Evolutionary conservation across 176 grass and related monocot species (phyloP), one percentile per base, ranked within the genome.

Genomic region (Puya raimondii): DNA sequence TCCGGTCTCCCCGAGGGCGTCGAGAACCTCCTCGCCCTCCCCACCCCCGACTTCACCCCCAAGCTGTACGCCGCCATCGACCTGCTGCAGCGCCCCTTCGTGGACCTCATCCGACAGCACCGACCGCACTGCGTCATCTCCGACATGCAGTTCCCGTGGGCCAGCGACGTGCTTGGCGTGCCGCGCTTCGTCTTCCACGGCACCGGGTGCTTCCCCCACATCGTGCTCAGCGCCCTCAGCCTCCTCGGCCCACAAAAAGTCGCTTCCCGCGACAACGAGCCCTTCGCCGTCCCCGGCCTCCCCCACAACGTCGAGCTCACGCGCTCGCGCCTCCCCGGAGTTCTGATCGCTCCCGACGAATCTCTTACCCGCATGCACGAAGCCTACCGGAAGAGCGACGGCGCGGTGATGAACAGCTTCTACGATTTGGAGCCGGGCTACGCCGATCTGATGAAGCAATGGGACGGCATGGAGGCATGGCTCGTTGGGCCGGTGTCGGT

Each of bases 381-480:
- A 6, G 49, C 68, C 2, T 61, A 76, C 50, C 11, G 52, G 16
- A 69, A 49, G 66, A 82, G 78, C 78, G 83, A 71, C 23, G 83
- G 86, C 17, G 65, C 68, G 42, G 16, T 94, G 54, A 63, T 68
- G n/a, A 94, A 94, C 68, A 89, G 83, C 75, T 94, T 89, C 77
- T 51, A 71, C 54, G 83, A 84, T 15, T 61, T 94, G n/a, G 91
- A 89, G 63, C 63, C 51, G 15, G 83, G 82, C 27, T 94, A 82
- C 65, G 8, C 68, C 21, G 59, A 76, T 47, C 68, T 80, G 63
- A 52, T 75, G 51, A 52, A 21, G n/a, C 29, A 71, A 23, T 23
- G 26, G 16, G 3, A 67, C 7, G 18, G 72, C 11, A 78, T 58
- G 48, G 79, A 74, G 49, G 9, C 54, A 1, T 89, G 86, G 91